phyloP scores from a whole-genome alignment of 495 filamentous ascomycete genomes.

The Lentithecium fluviatile region DNA sequence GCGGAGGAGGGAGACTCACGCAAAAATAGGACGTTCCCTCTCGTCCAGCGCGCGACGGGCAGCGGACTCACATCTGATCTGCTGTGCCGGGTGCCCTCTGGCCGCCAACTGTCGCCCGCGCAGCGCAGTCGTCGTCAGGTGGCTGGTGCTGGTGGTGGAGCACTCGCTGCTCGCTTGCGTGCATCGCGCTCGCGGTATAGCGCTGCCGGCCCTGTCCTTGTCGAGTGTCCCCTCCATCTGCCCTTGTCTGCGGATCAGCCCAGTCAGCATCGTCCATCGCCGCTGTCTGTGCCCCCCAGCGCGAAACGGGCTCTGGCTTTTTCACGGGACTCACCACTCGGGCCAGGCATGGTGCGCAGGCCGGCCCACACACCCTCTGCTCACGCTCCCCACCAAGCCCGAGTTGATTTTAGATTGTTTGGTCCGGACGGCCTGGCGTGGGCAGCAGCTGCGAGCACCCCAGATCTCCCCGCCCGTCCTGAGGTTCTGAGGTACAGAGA shows the following conservation, averaged over 20 bases:
- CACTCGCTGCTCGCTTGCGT: slow-evolving; percentile 31
- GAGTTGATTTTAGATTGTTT: slow-evolving; percentile 36
- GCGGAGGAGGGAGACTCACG: background rate
- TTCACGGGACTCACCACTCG: slow-evolving; percentile 24
- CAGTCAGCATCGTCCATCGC: slow-evolving; percentile 22
- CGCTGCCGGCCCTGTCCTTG: background rate
- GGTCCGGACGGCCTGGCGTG: slow-evolving; percentile 26
- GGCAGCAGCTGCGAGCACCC: slow-evolving; percentile 21
- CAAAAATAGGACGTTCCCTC: slow-evolving; percentile 28
- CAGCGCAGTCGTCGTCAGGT: slow-evolving; percentile 10
- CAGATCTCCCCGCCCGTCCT: slow-evolving; percentile 36
- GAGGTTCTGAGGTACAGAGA: slow-evolving; percentile 24
- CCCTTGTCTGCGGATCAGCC: slow-evolving; percentile 20
- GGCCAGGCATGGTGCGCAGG: slow-evolving; percentile 13
- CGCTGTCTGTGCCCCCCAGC: slow-evolving; percentile 16
- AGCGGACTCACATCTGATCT: background rate
- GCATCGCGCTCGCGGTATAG: slow-evolving; percentile 13
- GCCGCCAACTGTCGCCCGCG: background rate
- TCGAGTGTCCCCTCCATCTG: background rate
- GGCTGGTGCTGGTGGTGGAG: slow-evolving; percentile 18
- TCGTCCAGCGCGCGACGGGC: background rate
- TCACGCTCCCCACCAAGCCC: slow-evolving; percentile 30
- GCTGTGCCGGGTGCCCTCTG: background rate
- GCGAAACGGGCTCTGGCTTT: slow-evolving; percentile 28
- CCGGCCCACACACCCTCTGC: slow-evolving; percentile 21